Conservation (phyloP, 768 basidiomycete genomes). For the Boletales sp. region DNA sequence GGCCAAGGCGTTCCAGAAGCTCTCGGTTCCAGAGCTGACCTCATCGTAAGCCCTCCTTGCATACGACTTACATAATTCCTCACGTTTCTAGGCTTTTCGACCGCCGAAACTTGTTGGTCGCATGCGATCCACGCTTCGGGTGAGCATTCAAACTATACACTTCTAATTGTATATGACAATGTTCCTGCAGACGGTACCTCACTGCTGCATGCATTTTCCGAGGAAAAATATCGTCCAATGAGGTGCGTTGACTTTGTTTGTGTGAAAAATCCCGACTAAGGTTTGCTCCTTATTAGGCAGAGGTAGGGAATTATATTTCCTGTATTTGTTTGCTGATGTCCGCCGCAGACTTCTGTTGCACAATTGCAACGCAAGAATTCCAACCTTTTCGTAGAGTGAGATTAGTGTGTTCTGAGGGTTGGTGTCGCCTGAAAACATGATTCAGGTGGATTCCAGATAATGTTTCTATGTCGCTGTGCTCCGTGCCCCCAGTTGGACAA, state of each 20-base stretch:
- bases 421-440: conserved; percentile 1
- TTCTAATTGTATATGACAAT: neutral
- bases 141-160: conserved; percentile 19
- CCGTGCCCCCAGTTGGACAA: conserved; percentile 80
- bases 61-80: neutral
- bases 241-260: conserved; percentile 46
- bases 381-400: conserved; percentile 75
- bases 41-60: conserved; percentile 49
- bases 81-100: conserved; percentile 62
- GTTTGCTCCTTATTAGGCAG: conserved; percentile 36
- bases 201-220: conserved; percentile 88
- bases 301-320: conserved; percentile 38
- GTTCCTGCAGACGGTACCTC: conserved; percentile 62
- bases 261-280: neutral
- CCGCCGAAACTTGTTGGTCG: conserved; percentile 74
- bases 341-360: conserved; percentile 56
- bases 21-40: conserved; percentile 67
- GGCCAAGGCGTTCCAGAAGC: conserved; percentile 54
- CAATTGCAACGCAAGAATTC: conserved; percentile 78
- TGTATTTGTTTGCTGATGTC: conserved; percentile 2
- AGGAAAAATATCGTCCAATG: conserved; percentile 74
- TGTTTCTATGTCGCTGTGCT: conserved; percentile 78
- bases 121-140: conserved; percentile 79
- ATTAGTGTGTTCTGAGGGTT: neutral
- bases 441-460: conserved; percentile 87